Base-by-base conservation (phyloP, 2,329 filamentous ascomycete species). In the Diplodia intermedia region DNA sequence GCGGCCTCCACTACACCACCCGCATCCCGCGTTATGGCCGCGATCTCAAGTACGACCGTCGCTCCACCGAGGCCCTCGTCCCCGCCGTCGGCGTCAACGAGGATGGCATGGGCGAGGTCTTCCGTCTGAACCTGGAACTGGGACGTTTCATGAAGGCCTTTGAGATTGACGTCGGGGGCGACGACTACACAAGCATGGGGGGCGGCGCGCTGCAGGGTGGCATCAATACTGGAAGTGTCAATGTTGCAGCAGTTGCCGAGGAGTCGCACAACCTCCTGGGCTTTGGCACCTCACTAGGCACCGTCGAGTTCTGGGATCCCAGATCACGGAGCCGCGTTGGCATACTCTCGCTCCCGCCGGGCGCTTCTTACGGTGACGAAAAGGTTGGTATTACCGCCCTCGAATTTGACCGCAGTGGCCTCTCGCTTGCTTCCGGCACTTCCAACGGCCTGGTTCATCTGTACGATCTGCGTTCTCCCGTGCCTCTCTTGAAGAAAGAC, bases 281-380 rank as follows among this genome's bases (percentile, higher is more conserved):
- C 0, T 99, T 99, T 74, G 95, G 96, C 65, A 99, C 95, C 1
- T 94, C 93, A 2, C 83, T 95, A 68, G 94, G 95, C n/a, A 97
- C 94, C 0, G 92, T 98, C 31, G 95, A 99, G 77, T 94, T 98
- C 75, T 99, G 94, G 92, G 95, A 99, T 77, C 87, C 94, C 0
- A 87, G 95, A 69, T 93, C 91, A 36, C 90, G 93, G 76, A 90
- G 90, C 66, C 86, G 93, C 68, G 91, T 94, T 12, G 94, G 92
- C 18, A 86, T 94, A 20, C 83, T 99, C 1, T 85, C 90, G 14
- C 86, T 83, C 1, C 86, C 78, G 5, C 73, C 75, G n/a, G 74
- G 78, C 55, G 71, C 74, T 6, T 54, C 65, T 1, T 74, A 76
- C 29, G 68, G 77, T 73, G 68, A 83, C 50, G 73, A 74, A 11